Evolutionary conservation across 2,329 filamentous ascomycete species (phyloP), one percentile per base, ranked within the genome.

Genomic region (Diaporthe eres): DNA sequence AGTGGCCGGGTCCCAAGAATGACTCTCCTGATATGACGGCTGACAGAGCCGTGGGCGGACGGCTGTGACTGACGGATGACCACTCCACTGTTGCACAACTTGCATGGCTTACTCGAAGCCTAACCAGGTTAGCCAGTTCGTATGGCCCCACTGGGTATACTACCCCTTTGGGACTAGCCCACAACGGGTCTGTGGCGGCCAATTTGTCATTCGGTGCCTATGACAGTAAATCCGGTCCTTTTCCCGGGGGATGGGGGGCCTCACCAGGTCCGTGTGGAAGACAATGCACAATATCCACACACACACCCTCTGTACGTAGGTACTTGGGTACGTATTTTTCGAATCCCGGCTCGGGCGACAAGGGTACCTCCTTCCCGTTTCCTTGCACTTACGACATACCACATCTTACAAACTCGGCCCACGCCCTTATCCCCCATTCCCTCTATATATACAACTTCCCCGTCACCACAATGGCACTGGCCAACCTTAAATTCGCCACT

Each of bases 361-460:
- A 31, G 74, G 74, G 49, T 58, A 3, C 57, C 9, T 53, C 57
- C 58, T 47, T 37, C 28, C 44, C 58, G 44, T 71, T 17, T 13
- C 37, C 42, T 57, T 57, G 44, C 53, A 57, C 61, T 57, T 72
- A 75, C 74, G 74, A 63, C 68, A 75, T 72, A 72, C 72, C 42
- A 74, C 67, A 34, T 72, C 58, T 60, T 60, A 49, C 63, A 76
- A 31, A 61, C 71, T 74, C 63, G 70, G 47, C 67, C 74, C 75
- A 74, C 68, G 25, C 65, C 72, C 51, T 39, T 37, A 19, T 67
- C 22, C 25, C 42, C 19, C 58, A 39, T 71, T 53, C 37, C 22
- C 57, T 75, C 44, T 76, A 71, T 74, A 76, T 76, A 76, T 74
- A 74, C 44, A 61, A 47, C 34, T 25, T 65, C 63, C 72, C 75